Conservation (phyloP, 2,329 filamentous ascomycete species). For the Teratosphaeria zuluensis region DNA sequence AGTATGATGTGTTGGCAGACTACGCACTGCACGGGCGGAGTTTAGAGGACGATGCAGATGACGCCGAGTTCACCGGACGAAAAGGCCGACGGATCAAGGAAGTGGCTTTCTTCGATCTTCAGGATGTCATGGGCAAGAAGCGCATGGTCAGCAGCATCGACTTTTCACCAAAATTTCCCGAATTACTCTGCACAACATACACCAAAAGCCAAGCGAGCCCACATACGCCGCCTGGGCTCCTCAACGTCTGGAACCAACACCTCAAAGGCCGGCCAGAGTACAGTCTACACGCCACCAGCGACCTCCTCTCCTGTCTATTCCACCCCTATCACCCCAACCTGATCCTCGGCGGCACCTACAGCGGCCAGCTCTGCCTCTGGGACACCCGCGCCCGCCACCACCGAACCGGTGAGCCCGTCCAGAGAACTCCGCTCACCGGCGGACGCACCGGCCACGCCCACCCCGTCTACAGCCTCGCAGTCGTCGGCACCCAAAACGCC, state of each 20-base stretch:
- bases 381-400: slow-evolving; percentile 71
- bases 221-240: slow-evolving; percentile 80
- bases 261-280: slow-evolving; percentile 92
- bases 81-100: slow-evolving; percentile 72
- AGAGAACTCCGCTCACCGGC: slow-evolving; percentile 91
- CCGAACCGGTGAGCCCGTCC: slow-evolving; percentile 64
- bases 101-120: slow-evolving; percentile 71
- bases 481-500: slow-evolving; percentile 95
- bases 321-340: slow-evolving; percentile 97
- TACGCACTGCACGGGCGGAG: slow-evolving; percentile 72
- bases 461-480: slow-evolving; percentile 88
- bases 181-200: slow-evolving; percentile 86
- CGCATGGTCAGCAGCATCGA: slow-evolving; percentile 96
- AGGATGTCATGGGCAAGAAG: slow-evolving; percentile 89
- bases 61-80: slow-evolving; percentile 59
- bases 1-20: slow-evolving; percentile 92
- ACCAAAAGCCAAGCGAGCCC: slow-evolving; percentile 64
- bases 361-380: slow-evolving; percentile 92
- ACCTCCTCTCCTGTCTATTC: slow-evolving; percentile 91
- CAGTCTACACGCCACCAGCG: slow-evolving; percentile 90
- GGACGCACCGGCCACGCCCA: slow-evolving; percentile 75
- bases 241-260: slow-evolving; percentile 96
- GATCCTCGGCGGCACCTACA: slow-evolving; percentile 92
- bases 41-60: slow-evolving; percentile 70
- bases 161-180: slow-evolving; percentile 85